A percentile compares a stretch with the other conserved stretches of the same genome.
Evolutionary conservation across 306 rosid genomes (phyloP).

Genomic region (Ormosia emarginata): DNA sequence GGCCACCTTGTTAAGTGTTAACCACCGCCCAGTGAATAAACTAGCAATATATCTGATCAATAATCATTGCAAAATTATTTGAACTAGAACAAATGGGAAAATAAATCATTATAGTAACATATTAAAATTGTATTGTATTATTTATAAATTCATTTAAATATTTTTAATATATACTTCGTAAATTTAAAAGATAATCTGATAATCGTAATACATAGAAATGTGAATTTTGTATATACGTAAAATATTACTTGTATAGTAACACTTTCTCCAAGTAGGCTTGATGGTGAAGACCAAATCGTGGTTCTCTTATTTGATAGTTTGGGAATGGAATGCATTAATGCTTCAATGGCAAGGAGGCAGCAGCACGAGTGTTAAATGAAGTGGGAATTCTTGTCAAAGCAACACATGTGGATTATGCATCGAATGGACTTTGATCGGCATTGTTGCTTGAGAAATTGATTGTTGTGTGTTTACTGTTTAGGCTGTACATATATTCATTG

Average conservation of each 20-base stretch:
- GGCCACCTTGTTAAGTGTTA: not conserved
- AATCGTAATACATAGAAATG: not conserved
- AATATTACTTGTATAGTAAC: not conserved
- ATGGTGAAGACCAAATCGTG: not conserved
- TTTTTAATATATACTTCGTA: not conserved
- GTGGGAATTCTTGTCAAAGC: not conserved
- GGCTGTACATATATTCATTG: not conserved
- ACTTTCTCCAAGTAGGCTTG: not conserved
- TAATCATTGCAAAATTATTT: slow-evolving; percentile 48
- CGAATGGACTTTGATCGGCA: not conserved
- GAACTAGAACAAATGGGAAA: not conserved
- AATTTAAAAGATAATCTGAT: not conserved
- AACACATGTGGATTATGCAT: not conserved
- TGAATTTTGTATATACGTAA: not conserved
- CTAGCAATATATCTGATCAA: slow-evolving; percentile 2
- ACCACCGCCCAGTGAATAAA: slow-evolving; percentile 38
- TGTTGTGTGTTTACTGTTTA: not conserved
- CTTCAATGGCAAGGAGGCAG: not conserved
- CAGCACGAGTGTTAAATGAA: not conserved
- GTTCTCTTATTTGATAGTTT: not conserved
- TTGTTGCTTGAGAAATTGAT: not conserved
- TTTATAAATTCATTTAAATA: not conserved
- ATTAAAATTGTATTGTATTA: not conserved
- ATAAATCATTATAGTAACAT: not conserved
- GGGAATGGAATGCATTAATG: not conserved